A percentile compares a stretch with the other conserved stretches of the same genome.
phyloP scores from a whole-genome alignment of 495 filamentous ascomycete species.

The Talaromyces borbonicus region DNA sequence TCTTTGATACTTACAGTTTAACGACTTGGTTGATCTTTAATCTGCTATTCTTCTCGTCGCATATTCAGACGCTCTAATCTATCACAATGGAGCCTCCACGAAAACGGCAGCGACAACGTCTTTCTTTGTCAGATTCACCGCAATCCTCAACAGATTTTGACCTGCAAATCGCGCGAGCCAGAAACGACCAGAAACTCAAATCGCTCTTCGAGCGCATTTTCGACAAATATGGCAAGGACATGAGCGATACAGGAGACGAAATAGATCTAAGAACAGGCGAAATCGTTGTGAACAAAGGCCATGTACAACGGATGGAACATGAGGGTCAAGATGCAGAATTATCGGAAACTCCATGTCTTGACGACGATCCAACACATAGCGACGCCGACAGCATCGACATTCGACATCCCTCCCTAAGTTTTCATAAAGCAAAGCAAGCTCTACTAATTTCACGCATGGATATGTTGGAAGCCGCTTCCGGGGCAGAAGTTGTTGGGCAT shows the following conservation, averaged over 20 bases:
- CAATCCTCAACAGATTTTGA: constrained; percentile 30
- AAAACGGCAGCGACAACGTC: constrained; percentile 47
- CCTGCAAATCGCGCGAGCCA: constrained; percentile 46
- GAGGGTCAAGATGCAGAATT: constrained; percentile 37
- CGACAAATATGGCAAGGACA: constrained; percentile 75
- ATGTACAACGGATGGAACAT: constrained; percentile 49
- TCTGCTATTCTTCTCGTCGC: too few species aligned
- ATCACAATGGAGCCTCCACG: constrained; percentile 43
- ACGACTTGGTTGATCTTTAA: too few species aligned
- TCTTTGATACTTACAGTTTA: too few species aligned
- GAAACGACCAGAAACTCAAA: constrained; percentile 60
- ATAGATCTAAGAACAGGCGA: constrained; percentile 68
- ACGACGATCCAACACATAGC: neutral
- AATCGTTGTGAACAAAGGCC: constrained; percentile 81
- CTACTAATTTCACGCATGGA: neutral
- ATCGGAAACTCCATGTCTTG: neutral
- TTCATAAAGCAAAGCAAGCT: neutral
- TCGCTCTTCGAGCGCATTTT: constrained; percentile 79
- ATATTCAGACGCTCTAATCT: too few species aligned
- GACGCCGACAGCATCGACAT: neutral
- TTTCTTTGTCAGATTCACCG: constrained; percentile 34
- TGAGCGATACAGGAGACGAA: constrained; percentile 70
- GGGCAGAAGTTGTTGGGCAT: too few species aligned
- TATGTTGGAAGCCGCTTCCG: neutral
- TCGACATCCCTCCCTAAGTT: neutral